Base-by-base conservation (phyloP, 2,329 filamentous ascomycete genomes). In the Aspergillus quadrilineatus region DNA sequence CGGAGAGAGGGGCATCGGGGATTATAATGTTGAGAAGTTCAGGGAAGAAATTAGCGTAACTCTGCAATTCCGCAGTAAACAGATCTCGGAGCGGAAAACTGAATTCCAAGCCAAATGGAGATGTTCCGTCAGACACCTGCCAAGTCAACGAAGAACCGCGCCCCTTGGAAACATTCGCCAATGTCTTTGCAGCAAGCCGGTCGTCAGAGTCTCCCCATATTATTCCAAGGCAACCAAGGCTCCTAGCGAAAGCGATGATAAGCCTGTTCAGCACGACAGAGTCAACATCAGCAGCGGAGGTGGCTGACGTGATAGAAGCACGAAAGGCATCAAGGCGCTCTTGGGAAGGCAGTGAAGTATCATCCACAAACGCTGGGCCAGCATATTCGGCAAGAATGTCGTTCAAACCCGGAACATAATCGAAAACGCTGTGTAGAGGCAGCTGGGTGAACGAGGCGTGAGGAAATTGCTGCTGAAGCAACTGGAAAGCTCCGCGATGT, bases 151-250 rank as follows among this genome's bases (percentile, higher is more conserved):
- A 85, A 63, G 88, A 92, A 0, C 93, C 94, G 48, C 93, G 84
- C 1, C 94, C 94, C 75, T 96, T 97, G 26, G 93, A 92, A 2
- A 93, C 92, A 75, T 94, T 90, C 6, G 90, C 82, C 12, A 99
- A 83, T 0, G 91, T 90, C 67, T 90, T 86, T 63, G 93, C 90
- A 4, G 94, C 93, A 30, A 99, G 85, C 14, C 87, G 85, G 4
- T 92, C 97, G 17, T 94, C 96, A 63, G 86, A 95, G 74, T 93
- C 87, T 22, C 90, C 92, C 73, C 94, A 88, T 1, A 97, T 75
- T 42, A 97, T 81, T 10, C 85, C 86, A 61, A 88, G 83, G 70
- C 87, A 94, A 10, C 69, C 75, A 29, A 81, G 75, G 14, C 77
- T 72, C 59, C 83, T 80, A 8, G 89, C 89, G 44, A 85, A 77